Conservation (phyloP, 2,329 filamentous ascomycete genomes). For the Drechslerella stenobrocha region DNA sequence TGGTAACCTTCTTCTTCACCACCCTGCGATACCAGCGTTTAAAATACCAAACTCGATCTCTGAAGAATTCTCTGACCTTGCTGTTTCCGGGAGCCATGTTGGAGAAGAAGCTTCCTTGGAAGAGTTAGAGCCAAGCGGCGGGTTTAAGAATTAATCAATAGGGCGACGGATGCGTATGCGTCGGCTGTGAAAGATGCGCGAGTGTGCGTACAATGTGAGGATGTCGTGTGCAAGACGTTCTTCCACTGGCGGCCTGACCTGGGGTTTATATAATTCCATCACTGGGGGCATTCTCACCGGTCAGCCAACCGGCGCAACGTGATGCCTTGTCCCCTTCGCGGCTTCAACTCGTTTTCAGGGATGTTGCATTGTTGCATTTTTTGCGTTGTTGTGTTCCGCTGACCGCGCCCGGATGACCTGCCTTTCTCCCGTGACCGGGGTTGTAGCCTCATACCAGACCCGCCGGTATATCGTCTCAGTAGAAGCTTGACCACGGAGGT, state of each 20-base stretch:
- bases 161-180: neutral
- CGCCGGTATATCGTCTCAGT: no score
- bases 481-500: no score
- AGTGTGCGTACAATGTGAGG: slow-evolving; percentile 14
- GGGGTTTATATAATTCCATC: slow-evolving; percentile 35
- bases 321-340: slow-evolving; percentile 32
- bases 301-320: slow-evolving; percentile 34
- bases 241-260: slow-evolving; percentile 31
- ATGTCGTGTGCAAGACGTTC: slow-evolving; percentile 22
- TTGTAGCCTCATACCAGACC: no score
- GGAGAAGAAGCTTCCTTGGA: neutral
- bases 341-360: slow-evolving; percentile 32
- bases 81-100: slow-evolving; percentile 24
- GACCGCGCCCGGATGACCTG: slow-evolving; percentile 41
- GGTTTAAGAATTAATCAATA: neutral
- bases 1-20: slow-evolving; percentile 40
- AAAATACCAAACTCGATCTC: slow-evolving; percentile 37
- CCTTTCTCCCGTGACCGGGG: neutral
- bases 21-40: slow-evolving; percentile 42
- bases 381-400: slow-evolving; percentile 45
- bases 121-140: neutral
- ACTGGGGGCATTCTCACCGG: slow-evolving; percentile 10
- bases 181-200: neutral
- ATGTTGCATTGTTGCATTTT: slow-evolving; percentile 31
- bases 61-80: slow-evolving; percentile 38